Evolutionary conservation across 495 filamentous ascomycete species (phyloP), one percentile per base, ranked within the genome.

Genomic region (Hypomontagnella submonticulosa): DNA sequence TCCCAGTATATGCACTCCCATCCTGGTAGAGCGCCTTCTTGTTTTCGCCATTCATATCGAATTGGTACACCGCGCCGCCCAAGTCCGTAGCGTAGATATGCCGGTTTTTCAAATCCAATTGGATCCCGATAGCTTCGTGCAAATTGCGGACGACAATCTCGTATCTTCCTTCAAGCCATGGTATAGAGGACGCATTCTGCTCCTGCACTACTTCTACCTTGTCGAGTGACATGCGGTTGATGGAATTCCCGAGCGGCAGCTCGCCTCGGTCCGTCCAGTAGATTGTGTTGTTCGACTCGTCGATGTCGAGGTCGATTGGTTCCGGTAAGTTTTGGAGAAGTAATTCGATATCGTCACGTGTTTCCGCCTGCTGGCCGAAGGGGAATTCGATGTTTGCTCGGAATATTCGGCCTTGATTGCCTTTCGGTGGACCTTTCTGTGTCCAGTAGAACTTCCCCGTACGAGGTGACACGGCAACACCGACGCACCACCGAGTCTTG

Each of bases 191-290:
- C 3, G 32, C 18, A 12, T 9, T 33, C 33, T 4, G 4, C 2
- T 37, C 42, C 42, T 58, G 13, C 4, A 58, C 20, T 3, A 41
- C 1, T 8, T 15, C n/a, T 8, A 46, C 8, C 2, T 13, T 38
- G 11, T 67, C 57, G 2, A 76, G 47, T 1, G 55, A 37, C 3
- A 63, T 53, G 5, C 67, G 56, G 67, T 81, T 82, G 60, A 86
- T 52, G 27, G 75, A 80, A 57, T 82, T 83, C 0, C 84, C 82
- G 4, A 69, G 47, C 0, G 80, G 82, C 8, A 77, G 72, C 67
- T 86, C 83, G 1, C 84, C 84, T 0, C 83, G 77, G 61, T 85
- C 83, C 0, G 84, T 84, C 85, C 82, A 86, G 60, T 84, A 86
- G 16, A 86, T 66, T 12, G 56, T 71, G 15, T 75, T 55, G 2